Evolutionary conservation across 2,329 filamentous ascomycete genomes (phyloP).

Genomic region (Biscogniauxia marginata): DNA sequence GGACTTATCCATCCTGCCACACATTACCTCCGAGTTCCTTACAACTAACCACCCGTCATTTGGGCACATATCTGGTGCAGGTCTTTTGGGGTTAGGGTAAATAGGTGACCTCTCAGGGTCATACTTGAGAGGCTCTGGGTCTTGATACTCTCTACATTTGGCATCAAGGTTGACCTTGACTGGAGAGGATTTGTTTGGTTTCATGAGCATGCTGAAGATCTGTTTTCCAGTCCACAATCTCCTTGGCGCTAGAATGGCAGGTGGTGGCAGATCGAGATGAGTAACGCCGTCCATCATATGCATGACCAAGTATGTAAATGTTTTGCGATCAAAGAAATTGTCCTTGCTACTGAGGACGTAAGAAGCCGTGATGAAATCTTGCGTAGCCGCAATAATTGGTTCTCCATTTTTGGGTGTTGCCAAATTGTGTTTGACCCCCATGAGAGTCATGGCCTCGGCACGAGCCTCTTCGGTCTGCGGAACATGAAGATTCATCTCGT

Average conservation of each 20-base stretch:
- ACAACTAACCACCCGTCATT: conserved; percentile 91
- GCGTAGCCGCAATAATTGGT: conserved; percentile 97
- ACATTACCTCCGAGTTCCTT: conserved; percentile 96
- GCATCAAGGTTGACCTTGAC: conserved; percentile 92
- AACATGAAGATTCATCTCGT: conserved; percentile 98
- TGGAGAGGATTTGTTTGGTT: conserved; percentile 78
- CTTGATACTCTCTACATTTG: conserved; percentile 74
- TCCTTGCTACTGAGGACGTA: conserved; percentile 92
- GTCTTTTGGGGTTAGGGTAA: conserved; percentile 45
- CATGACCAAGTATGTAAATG: conserved; percentile 85
- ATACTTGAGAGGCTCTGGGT: conserved; percentile 3
- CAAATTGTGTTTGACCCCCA: conserved; percentile 97
- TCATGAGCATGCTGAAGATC: conserved; percentile 87
- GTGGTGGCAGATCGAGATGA: conserved; percentile 80
- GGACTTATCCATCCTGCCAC: conserved; percentile 95
- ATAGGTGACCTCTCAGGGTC: conserved; percentile 48
- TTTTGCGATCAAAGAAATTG: conserved; percentile 83
- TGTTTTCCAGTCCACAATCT: conserved; percentile 96
- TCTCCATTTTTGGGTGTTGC: conserved; percentile 96
- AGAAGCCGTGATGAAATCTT: conserved; percentile 97
- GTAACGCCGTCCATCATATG: conserved; percentile 87
- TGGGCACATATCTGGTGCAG: conserved; percentile 69
- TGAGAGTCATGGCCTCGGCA: conserved; percentile 90
- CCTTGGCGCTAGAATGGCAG: conserved; percentile 81
- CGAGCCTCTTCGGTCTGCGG: conserved; percentile 96